Percentiles rank a stretch among this genome's conserved stretches.
Conservation (phyloP, 1,284 basidiomycete species). For the Trametes polyzona region DNA sequence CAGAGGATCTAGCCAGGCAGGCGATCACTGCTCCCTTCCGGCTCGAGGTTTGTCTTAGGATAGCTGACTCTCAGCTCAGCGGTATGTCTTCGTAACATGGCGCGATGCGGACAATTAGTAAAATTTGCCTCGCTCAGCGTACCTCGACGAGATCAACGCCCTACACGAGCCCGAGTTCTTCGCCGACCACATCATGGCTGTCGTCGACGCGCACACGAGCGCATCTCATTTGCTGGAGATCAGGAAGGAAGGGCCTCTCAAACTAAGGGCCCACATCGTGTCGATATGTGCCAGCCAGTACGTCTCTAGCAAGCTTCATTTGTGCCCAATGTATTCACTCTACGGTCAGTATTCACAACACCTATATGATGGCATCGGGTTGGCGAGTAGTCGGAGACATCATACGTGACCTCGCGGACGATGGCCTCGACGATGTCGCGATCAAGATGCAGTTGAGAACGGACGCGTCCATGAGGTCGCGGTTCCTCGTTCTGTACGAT, state of each 20-base stretch:
- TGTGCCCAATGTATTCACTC: neutral
- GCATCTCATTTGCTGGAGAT: neutral
- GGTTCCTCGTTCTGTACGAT: constrained; percentile 67
- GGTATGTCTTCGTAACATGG: constrained; percentile 44
- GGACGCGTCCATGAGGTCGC: constrained; percentile 52
- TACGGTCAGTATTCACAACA: constrained; percentile 68
- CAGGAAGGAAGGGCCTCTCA: neutral
- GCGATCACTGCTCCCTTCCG: constrained; percentile 67
- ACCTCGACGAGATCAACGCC: constrained; percentile 66
- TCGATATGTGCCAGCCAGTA: constrained; percentile 64
- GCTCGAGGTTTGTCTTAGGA: constrained; percentile 62
- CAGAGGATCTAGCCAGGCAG: constrained; percentile 69
- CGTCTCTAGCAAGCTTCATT: constrained; percentile 6
- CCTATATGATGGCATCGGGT: constrained; percentile 74
- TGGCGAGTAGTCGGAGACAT: constrained; percentile 69
- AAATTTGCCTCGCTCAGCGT: constrained; percentile 45
- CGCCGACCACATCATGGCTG: constrained; percentile 52
- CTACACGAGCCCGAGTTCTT: constrained; percentile 68
- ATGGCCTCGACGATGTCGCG: constrained; percentile 56
- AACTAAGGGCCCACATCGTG: constrained; percentile 43
- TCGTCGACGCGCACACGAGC: constrained; percentile 48
- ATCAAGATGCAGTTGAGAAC: constrained; percentile 55
- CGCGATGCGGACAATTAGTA: neutral
- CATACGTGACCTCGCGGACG: constrained; percentile 53
- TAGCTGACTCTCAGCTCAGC: constrained; percentile 71